A percentile compares a stretch with the other conserved stretches of the same genome.
phyloP scores from a whole-genome alignment of 805 yeast genomes.

The Kuraishia cidri region DNA sequence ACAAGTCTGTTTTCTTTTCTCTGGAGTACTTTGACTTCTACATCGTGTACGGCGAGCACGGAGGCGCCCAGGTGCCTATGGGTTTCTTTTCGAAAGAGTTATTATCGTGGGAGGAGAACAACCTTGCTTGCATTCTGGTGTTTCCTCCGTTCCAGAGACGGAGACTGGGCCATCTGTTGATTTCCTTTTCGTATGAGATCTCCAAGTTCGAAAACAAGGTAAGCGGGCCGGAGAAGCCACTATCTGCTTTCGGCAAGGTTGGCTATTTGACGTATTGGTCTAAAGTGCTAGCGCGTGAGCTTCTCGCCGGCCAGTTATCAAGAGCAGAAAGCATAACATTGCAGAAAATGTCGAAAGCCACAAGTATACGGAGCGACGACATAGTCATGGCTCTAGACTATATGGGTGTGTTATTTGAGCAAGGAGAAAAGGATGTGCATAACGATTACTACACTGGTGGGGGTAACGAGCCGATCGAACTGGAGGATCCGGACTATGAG shows the following conservation, averaged over 20 bases:
- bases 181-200: constrained; percentile 75
- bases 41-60: constrained; percentile 48
- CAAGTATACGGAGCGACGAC: constrained; percentile 62
- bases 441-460: constrained; percentile 17
- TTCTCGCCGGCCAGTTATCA: constrained; percentile 30
- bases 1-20: constrained; percentile 78
- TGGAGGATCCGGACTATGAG: constrained; percentile 14
- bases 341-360: constrained; percentile 37
- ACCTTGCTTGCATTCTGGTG: constrained; percentile 82
- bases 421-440: constrained; percentile 13
- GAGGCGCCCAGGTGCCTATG: constrained; percentile 45
- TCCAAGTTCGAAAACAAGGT: constrained; percentile 53
- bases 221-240: constrained; percentile 91
- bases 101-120: constrained; percentile 71
- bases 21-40: constrained; percentile 78
- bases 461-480: constrained; percentile 8
- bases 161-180: constrained; percentile 69
- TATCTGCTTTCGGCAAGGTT: constrained; percentile 71
- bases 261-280: constrained; percentile 78
- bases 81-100: constrained; percentile 91
- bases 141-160: constrained; percentile 88
- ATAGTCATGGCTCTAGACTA: constrained; percentile 47
- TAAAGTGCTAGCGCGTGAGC: constrained; percentile 32
- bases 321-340: constrained; percentile 26
- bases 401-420: constrained; percentile 33